Evolutionary conservation across 441 rosid genomes (phyloP).

Genomic region (Erodium trifolium): DNA sequence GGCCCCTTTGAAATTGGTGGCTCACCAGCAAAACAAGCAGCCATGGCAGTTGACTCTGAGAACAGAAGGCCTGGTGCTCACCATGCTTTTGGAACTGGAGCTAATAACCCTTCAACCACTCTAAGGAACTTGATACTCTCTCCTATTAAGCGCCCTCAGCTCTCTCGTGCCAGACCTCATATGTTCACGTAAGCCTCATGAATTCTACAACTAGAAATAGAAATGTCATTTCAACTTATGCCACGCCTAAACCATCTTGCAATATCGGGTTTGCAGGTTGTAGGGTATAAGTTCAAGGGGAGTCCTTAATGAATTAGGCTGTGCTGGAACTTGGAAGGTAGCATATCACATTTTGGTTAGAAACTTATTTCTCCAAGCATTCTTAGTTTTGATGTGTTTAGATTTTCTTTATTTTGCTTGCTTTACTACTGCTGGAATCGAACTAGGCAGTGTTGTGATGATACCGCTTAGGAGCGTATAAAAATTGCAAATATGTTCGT

Average conservation of each 20-base stretch:
- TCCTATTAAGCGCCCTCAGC: slow-evolving; percentile 86
- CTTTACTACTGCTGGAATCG: background rate
- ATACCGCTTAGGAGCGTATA: no score
- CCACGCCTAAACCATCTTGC: slow-evolving; percentile 1
- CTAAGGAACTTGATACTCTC: slow-evolving; percentile 78
- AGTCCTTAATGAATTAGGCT: background rate
- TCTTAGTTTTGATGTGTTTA: background rate
- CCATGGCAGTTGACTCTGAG: slow-evolving; percentile 46
- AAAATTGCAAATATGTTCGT: no score
- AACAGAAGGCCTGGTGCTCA: slow-evolving; percentile 31
- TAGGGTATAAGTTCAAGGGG: slow-evolving; percentile 18
- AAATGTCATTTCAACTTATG: background rate
- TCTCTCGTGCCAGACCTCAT: slow-evolving; percentile 60
- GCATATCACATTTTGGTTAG: background rate
- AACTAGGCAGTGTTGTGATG: background rate
- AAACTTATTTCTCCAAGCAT: background rate
- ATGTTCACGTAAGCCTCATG: slow-evolving; percentile 60
- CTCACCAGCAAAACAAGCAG: slow-evolving; percentile 48
- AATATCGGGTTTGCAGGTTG: slow-evolving; percentile 32
- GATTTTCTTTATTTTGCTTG: background rate
- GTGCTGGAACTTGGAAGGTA: no score
- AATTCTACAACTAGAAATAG: background rate
- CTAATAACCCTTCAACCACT: slow-evolving; percentile 59
- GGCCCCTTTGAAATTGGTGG: slow-evolving; percentile 58
- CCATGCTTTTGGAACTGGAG: slow-evolving; percentile 44